These are phyloP conservation scores for Nicotiana sylvestris DNA, from an alignment of 257 asterid species.

Conservation along the genomic window DNA sequence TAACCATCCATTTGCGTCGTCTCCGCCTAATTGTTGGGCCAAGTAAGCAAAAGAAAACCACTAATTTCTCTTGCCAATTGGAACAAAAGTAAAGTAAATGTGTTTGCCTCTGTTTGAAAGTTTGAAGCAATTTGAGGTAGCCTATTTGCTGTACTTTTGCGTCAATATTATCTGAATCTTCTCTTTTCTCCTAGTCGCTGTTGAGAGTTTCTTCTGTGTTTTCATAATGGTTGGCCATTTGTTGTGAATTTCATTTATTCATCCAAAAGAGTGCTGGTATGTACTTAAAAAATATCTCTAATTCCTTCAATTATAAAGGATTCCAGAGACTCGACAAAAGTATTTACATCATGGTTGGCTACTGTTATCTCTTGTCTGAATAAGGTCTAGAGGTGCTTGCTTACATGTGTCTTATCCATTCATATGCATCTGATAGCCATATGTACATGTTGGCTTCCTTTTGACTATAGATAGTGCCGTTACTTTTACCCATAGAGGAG, in stretches of 20 bases:
- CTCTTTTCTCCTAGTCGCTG: background rate
- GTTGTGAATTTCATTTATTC: background rate
- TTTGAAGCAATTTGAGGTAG: background rate
- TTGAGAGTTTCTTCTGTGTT: background rate
- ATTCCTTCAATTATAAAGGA: background rate
- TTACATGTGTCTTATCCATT: background rate
- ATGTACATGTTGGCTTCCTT: background rate
- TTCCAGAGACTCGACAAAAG: background rate
- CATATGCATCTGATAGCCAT: background rate
- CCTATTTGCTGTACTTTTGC: background rate
- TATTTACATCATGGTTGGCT: background rate
- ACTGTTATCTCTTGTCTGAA: too few relatives aligned
- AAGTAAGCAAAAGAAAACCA: slow-evolving; percentile 49
- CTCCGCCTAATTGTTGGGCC: slow-evolving; percentile 60
- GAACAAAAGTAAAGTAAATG: background rate
- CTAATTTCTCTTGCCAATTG: slow-evolving; percentile 5
- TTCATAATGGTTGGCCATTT: background rate
- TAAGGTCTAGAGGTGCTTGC: background rate
- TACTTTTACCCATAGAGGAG: background rate
- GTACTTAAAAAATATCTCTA: background rate
- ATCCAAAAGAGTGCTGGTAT: background rate
- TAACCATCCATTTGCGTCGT: slow-evolving; percentile 51
- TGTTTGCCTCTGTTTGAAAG: background rate
- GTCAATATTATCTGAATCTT: slow-evolving; percentile 7
- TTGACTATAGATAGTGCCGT: background rate